Base-by-base conservation (phyloP, 129 eudicot genomes). In the Apium graveolens region DNA sequence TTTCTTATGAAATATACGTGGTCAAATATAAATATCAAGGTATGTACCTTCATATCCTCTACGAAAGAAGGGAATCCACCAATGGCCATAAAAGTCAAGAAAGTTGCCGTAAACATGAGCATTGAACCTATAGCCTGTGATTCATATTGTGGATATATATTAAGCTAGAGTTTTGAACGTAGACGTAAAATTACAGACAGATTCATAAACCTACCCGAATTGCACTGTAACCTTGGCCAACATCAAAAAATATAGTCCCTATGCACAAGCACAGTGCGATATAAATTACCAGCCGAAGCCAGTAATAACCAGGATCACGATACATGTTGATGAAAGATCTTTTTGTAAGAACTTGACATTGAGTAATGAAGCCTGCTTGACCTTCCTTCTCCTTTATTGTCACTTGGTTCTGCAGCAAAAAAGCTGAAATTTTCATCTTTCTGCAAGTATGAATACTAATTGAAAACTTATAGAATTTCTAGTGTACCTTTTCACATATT, bases 41-140 rank as follows among this genome's bases (percentile, higher is more conserved):
- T 63, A 63, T 14, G 63, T 26, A 86, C 92, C 82, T 91, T 91
- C 96, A 92, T 88, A 81, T 92, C 96, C 78, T 92, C 93, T 57
- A 88, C 97, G 65, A 90, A 92, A 32, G 97, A 92, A 70, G 96
- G 97, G 84, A 92, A 92, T 71, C 96, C 96, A 1, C 97, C 96
- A 35, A 92, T 92, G 35, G 97, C 90, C 96, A 90, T 90, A 75
- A 92, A 92, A 55, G 96, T 92, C 84, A 92, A 82, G 87, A 90
- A 90, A 45, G 89, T 76, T 42, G 69, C 87, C 38, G 90, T 91
- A 81, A 92, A 92, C 89, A 88, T 85, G 73, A 92, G 75, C 96
- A 92, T 83, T n/a, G 93, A 82, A 65, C 90, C 86, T 80, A 90
- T 89, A 77, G 90, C 95, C 97, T 91, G 86, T 60, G 31, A 70